Evolutionary conservation across 192 early-diverging fungal species (phyloP).

Genomic region (Powellomyces hirtus): DNA sequence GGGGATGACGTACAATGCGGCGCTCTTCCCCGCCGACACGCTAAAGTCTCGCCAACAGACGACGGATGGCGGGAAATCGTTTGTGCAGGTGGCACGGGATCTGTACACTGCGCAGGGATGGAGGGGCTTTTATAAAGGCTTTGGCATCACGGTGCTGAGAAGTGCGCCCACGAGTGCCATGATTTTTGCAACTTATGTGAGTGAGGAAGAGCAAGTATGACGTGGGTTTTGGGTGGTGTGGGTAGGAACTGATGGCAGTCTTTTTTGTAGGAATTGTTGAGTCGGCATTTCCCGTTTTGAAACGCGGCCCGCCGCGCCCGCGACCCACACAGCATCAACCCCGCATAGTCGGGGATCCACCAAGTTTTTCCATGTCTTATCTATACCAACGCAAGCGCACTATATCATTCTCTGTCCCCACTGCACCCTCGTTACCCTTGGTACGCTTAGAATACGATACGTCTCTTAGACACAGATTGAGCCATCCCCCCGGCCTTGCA

Average conservation of each 20-base stretch:
- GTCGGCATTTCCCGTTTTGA: slow-evolving; percentile 14
- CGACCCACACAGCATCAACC: no score
- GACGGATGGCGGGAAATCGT: slow-evolving; percentile 39
- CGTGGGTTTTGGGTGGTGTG: not conserved
- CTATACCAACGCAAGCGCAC: no score
- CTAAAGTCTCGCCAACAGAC: slow-evolving; percentile 95
- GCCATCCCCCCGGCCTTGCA: no score
- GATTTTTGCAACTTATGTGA: slow-evolving; percentile 95
- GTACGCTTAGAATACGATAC: no score
- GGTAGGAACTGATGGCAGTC: not conserved
- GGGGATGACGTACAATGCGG: slow-evolving; percentile 84
- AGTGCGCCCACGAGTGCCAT: slow-evolving; percentile 91
- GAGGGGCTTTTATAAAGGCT: slow-evolving; percentile 86
- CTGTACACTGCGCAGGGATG: slow-evolving; percentile 78
- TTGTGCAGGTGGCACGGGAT: slow-evolving; percentile 60
- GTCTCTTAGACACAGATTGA: no score
- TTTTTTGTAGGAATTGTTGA: slow-evolving; percentile 24
- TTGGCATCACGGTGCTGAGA: slow-evolving; percentile 85
- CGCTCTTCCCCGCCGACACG: slow-evolving; percentile 89
- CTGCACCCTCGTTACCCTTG: no score
- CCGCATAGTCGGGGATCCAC: no score
- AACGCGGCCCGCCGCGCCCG: no score
- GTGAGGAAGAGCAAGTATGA: slow-evolving; percentile 13
- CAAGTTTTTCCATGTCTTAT: no score
- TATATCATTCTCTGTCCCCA: no score